Evolutionary conservation across 345 rosid genomes (phyloP).

Genomic region (Leavenworthia alabamica): DNA sequence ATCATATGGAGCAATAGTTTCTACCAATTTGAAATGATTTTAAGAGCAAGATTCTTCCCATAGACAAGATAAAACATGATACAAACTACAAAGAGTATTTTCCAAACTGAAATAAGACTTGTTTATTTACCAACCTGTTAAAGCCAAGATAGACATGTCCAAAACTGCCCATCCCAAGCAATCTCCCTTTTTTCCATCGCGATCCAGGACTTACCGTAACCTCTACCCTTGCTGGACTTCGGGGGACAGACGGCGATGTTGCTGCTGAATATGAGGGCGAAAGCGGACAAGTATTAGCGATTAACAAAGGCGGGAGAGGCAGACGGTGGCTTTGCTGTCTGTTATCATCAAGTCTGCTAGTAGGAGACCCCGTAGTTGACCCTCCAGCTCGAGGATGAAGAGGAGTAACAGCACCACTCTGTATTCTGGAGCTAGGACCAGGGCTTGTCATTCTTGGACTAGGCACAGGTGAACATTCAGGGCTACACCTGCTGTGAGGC

Average conservation of each 20-base stretch:
- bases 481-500: conserved; percentile 93
- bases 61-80: background rate
- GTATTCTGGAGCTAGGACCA: conserved; percentile 94
- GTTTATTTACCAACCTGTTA: conserved; percentile 43
- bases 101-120: background rate
- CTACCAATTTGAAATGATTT: background rate
- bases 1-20: background rate
- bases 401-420: conserved; percentile 98
- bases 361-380: conserved; percentile 54
- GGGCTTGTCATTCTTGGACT: conserved; percentile 98
- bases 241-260: conserved; percentile 88
- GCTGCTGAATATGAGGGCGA: conserved; percentile 85
- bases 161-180: conserved; percentile 63
- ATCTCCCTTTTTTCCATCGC: conserved; percentile 59
- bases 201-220: conserved; percentile 62
- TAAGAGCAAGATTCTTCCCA: background rate
- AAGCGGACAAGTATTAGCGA: conserved; percentile 67
- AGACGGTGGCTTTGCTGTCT: conserved; percentile 81
- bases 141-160: conserved; percentile 69
- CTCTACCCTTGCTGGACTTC: conserved; percentile 90
- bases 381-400: conserved; percentile 90
- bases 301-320: conserved; percentile 80
- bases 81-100: background rate
- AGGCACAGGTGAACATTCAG: conserved; percentile 90
- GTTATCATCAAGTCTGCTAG: conserved; percentile 67